Evolutionary conservation across 75 land plant species (phyloP).

Genomic region (Sequoia sempervirens): DNA sequence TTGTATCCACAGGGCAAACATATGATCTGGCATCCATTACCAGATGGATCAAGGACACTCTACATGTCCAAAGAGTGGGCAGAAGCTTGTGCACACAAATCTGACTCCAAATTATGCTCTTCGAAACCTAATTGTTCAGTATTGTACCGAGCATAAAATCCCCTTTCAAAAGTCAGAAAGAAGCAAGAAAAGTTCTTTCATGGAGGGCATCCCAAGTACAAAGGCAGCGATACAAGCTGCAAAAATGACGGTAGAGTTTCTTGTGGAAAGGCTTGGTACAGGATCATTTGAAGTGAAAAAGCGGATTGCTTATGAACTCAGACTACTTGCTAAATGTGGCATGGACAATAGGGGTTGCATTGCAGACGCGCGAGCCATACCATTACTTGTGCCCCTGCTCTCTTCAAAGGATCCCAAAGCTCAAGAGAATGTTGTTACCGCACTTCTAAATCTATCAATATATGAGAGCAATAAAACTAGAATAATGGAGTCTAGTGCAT

Average conservation of each 20-base stretch:
- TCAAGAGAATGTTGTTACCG: constrained; percentile 70
- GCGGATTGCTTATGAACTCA: constrained; percentile 54
- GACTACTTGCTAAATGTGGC: constrained; percentile 58
- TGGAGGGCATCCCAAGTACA: constrained; percentile 41
- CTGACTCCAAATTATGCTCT: constrained; percentile 64
- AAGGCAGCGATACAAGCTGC: constrained; percentile 40
- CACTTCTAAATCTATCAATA: constrained; percentile 70
- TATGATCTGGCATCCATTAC: constrained; percentile 61
- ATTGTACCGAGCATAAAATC: constrained; percentile 54
- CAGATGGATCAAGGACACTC: constrained; percentile 67
- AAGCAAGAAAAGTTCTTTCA: not conserved
- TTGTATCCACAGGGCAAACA: constrained; percentile 62
- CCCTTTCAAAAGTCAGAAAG: constrained; percentile 26
- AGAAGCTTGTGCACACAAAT: constrained; percentile 44
- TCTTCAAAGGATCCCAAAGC: constrained; percentile 41
- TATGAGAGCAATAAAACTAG: constrained; percentile 47
- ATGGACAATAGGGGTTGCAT: too few relatives aligned
- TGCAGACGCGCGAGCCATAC: too few relatives aligned
- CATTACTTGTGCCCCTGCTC: too few relatives aligned
- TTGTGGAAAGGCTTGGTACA: constrained; percentile 52
- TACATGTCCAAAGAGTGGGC: constrained; percentile 70
- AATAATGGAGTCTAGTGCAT: not conserved
- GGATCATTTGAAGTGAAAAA: constrained; percentile 43
- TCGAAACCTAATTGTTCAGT: constrained; percentile 51
- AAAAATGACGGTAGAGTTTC: constrained; percentile 34